phyloP scores from a whole-genome alignment of 768 basidiomycete species.

The Albatrellus ellisii region DNA sequence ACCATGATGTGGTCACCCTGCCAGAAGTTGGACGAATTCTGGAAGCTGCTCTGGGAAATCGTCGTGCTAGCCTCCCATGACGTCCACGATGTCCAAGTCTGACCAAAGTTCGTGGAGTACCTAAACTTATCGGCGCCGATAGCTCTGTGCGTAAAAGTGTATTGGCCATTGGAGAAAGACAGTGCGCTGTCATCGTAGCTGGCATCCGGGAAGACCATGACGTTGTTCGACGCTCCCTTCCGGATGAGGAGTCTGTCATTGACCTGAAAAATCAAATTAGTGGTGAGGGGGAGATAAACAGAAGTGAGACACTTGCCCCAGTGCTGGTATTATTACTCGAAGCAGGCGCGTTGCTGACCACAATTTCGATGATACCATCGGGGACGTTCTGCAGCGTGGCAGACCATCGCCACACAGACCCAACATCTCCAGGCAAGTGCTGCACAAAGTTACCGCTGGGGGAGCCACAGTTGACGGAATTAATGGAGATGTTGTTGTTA shows the following conservation, averaged over 20 bases:
- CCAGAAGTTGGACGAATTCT: constrained; percentile 47
- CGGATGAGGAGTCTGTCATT: constrained; percentile 69
- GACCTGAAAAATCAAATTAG: constrained; percentile 30
- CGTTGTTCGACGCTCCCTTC: constrained; percentile 62
- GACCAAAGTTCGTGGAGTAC: constrained; percentile 78
- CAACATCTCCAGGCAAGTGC: constrained; percentile 38
- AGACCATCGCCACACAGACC: constrained; percentile 60
- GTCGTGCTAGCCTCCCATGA: constrained; percentile 66
- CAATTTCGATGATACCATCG: constrained; percentile 73
- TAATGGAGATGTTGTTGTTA: constrained; percentile 36
- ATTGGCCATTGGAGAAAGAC: constrained; percentile 44
- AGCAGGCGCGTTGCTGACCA: constrained; percentile 41
- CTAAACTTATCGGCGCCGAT: constrained; percentile 80
- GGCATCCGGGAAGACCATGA: constrained; percentile 72
- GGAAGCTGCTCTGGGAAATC: constrained; percentile 45
- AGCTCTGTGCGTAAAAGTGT: constrained; percentile 70
- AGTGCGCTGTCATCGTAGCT: constrained; percentile 63
- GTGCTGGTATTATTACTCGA: constrained; percentile 31
- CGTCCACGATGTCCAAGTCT: constrained; percentile 72
- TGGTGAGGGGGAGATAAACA: too few species aligned
- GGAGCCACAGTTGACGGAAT: constrained; percentile 29
- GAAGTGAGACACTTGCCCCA: constrained; percentile 49
- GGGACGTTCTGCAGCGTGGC: constrained; percentile 62
- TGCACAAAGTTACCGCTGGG: constrained; percentile 37
- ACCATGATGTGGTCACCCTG: constrained; percentile 73